These are phyloP conservation scores for Geotrichum aggregatum DNA, from an alignment of 1,139 yeast species.

Conservation along the genomic window DNA sequence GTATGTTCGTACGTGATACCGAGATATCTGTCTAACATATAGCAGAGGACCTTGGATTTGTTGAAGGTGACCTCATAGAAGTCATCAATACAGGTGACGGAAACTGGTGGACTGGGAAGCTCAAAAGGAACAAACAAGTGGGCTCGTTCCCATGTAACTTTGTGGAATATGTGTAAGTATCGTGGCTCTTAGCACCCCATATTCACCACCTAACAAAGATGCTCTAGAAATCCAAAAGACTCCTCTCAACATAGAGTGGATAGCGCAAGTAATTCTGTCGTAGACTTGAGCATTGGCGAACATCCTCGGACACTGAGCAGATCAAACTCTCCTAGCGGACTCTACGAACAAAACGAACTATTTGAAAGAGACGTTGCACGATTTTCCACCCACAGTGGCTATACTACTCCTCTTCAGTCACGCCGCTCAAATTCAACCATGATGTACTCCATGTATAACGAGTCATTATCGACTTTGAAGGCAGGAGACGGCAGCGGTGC, in stretches of 20 bases:
- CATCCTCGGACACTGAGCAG: slow-evolving; percentile 4
- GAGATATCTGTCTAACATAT: neutral
- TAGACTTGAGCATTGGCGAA: slow-evolving; percentile 12
- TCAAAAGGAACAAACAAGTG: slow-evolving; percentile 72
- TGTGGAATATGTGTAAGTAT: slow-evolving; percentile 50
- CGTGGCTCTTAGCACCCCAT: neutral
- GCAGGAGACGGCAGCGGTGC: neutral
- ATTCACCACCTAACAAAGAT: neutral
- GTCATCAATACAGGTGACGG: slow-evolving; percentile 79
- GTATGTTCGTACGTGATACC: slow-evolving; percentile 26
- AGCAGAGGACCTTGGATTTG: slow-evolving; percentile 79
- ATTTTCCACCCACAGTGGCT: slow-evolving; percentile 9
- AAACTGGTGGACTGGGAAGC: slow-evolving; percentile 85
- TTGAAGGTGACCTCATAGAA: slow-evolving; percentile 88
- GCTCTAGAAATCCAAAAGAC: slow-evolving; percentile 12
- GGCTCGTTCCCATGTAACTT: slow-evolving; percentile 88
- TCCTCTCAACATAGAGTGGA: slow-evolving; percentile 1
- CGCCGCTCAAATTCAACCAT: neutral
- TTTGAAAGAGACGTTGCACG: slow-evolving; percentile 6
- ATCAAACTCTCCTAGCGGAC: neutral
- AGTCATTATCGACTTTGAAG: slow-evolving; percentile 11
- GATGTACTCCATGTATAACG: slow-evolving; percentile 14
- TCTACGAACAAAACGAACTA: neutral
- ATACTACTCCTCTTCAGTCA: slow-evolving; percentile 1
- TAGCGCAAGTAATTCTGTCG: neutral